Base-by-base conservation (phyloP, 2,329 filamentous ascomycete species). In the Aureobasidium melanogenum region DNA sequence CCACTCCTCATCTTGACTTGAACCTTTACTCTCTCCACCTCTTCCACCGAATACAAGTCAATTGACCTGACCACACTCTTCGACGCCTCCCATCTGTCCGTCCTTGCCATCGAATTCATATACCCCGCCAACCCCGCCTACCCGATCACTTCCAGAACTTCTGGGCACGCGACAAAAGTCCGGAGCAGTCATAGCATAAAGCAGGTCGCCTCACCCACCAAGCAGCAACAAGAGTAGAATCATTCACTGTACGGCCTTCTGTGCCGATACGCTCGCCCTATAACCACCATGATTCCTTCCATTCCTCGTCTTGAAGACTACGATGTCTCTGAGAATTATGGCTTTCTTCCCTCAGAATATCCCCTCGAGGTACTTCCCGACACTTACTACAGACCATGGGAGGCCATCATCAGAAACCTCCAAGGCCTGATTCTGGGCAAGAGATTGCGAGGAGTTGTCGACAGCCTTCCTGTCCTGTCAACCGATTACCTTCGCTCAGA, bases 311-410 rank as follows among this genome's bases (percentile, higher is more conserved):
- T 89, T 62, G 81, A 84, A 72, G 87, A 95, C 74, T 96, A 95
- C 77, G 89, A 88, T 75, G 84, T 91, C 74, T 89, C 88, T 66
- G 78, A 83, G 64, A 80, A 85, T 62, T 85, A 91, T 76, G 94
- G 94, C 69, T 99, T 99, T 77, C 84, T 99, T 59, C 91, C 94
- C 1, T 80, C 88, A 64, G 85, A 90, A 65, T 77, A 88, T 38
- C 94, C 94, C 44, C 80, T 97, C 65, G 86, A 89, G 64, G 79
- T 84, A 60, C 84, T 99, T 15, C 88, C 91, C 10, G 89, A 97
- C 70, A 84, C 88, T 2, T 97, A 97, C 79, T 99, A 97, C 76
- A 87, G 89, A 74, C 90, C 91, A 71, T 99, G 94, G 94, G 94
- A 99, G 76, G 84, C 88, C 48, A 82, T 97, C 54, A 84, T 88